A percentile compares a stretch with the other conserved stretches of the same genome.
phyloP scores from a whole-genome alignment of 2,329 filamentous ascomycete genomes.

The Cadophora luteo-olivacea region DNA sequence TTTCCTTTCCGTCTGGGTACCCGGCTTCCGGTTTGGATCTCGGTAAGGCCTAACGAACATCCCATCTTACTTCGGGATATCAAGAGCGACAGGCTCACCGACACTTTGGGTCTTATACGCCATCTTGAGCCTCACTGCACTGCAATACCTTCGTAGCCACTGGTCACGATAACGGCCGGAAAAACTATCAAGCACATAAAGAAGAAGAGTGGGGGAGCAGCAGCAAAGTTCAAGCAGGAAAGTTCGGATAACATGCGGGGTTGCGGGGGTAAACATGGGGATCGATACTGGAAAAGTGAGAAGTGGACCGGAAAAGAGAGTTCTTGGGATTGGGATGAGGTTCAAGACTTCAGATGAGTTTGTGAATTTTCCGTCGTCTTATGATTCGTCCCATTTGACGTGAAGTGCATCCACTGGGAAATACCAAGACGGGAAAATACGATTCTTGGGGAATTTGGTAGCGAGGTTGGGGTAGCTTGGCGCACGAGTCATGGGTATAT shows the following conservation, averaged over 20 bases:
- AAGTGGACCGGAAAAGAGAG: conserved; percentile 5
- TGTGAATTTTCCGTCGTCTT: background rate
- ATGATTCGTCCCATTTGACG: background rate
- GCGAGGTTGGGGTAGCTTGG: background rate
- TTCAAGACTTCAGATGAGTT: background rate
- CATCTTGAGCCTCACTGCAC: background rate
- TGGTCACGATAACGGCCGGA: background rate
- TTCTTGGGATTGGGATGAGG: background rate
- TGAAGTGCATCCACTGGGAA: background rate
- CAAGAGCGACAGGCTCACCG: background rate
- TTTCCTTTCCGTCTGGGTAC: background rate
- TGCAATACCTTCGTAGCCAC: background rate
- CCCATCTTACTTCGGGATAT: background rate
- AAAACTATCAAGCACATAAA: conserved; percentile 1
- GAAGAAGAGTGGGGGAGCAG: background rate
- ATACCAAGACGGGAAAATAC: conserved; percentile 12
- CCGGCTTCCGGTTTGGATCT: background rate
- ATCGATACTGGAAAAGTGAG: background rate
- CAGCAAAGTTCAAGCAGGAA: background rate
- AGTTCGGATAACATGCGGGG: conserved; percentile 21
- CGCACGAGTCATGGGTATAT: background rate
- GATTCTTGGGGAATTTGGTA: background rate
- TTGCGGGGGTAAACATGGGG: conserved; percentile 1
- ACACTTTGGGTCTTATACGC: background rate
- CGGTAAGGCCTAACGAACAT: background rate